These are phyloP conservation scores for Colletotrichum sp. DNA, from an alignment of 2,329 filamentous ascomycete species.

Conservation along the genomic window DNA sequence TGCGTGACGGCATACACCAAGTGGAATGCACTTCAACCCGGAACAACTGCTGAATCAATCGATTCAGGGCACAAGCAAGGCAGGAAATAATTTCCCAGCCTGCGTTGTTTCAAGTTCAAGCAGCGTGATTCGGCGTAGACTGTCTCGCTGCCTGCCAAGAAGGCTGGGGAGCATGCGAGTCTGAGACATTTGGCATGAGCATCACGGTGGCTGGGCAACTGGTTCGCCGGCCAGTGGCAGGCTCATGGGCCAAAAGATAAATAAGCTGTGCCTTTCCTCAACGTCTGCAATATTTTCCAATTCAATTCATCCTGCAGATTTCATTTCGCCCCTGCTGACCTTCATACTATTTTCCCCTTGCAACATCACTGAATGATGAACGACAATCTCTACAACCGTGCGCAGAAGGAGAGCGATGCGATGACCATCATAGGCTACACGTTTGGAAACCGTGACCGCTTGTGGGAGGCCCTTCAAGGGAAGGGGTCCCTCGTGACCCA, in stretches of 20 bases:
- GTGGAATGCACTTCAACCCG: not conserved
- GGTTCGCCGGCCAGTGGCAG: not conserved
- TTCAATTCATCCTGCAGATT: not conserved
- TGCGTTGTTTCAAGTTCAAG: not conserved
- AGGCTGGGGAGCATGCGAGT: not conserved
- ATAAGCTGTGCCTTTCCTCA: not conserved
- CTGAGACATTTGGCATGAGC: not conserved
- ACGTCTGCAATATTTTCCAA: not conserved
- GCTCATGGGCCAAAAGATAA: not conserved
- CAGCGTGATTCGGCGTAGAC: not conserved
- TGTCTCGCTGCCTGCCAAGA: not conserved
- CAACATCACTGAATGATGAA: not conserved
- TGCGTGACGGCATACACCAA: not conserved
- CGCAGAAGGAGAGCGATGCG: accelerated
- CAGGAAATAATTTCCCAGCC: not conserved
- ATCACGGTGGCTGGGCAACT: not conserved
- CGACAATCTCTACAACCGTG: accelerated
- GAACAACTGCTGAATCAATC: not conserved
- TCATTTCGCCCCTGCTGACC: not conserved
- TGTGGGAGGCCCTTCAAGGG: not conserved
- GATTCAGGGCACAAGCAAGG: not conserved
- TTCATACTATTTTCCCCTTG: not conserved
- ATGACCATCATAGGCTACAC: not conserved
- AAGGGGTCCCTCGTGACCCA: not conserved
- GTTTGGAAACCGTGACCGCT: accelerated